Evolutionary conservation across 345 rosid species (phyloP).

Genomic region (Gossypium mustelinum): DNA sequence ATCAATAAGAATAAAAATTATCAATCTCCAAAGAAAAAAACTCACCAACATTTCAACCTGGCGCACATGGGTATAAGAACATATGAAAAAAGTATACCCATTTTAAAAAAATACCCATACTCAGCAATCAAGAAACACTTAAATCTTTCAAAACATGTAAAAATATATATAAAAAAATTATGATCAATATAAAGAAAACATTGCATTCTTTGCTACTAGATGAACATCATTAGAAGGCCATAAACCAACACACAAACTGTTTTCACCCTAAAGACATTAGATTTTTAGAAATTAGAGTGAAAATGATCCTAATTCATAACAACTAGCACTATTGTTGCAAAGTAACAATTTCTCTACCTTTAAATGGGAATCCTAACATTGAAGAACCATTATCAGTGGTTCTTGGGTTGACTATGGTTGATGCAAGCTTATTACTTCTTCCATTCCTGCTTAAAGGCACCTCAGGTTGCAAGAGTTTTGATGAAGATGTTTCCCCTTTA

Average conservation of each 20-base stretch:
- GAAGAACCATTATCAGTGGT: slow-evolving; percentile 17
- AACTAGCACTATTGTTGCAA: slow-evolving; percentile 6
- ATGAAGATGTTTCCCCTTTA: slow-evolving; percentile 35
- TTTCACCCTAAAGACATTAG: not conserved
- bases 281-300: not conserved
- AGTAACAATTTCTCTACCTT: slow-evolving; percentile 50
- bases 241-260: not conserved
- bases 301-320: not conserved
- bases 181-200: not conserved
- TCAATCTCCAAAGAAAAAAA: no score
- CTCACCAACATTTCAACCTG: no score
- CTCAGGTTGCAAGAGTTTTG: slow-evolving; percentile 65
- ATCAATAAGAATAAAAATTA: no score
- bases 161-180: not conserved
- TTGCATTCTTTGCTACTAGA: not conserved
- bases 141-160: not conserved
- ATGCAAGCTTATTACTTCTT: slow-evolving; percentile 57
- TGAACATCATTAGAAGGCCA: not conserved
- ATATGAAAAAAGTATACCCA: not conserved
- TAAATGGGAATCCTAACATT: slow-evolving; percentile 34
- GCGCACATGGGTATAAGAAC: no score
- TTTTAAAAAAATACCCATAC: not conserved
- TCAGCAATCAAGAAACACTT: not conserved
- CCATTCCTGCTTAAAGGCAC: slow-evolving; percentile 28
- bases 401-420: slow-evolving; percentile 60